These are phyloP conservation scores for Zygosaccharomyces rouxii DNA, from an alignment of 805 yeast species.

Conservation along the genomic window DNA sequence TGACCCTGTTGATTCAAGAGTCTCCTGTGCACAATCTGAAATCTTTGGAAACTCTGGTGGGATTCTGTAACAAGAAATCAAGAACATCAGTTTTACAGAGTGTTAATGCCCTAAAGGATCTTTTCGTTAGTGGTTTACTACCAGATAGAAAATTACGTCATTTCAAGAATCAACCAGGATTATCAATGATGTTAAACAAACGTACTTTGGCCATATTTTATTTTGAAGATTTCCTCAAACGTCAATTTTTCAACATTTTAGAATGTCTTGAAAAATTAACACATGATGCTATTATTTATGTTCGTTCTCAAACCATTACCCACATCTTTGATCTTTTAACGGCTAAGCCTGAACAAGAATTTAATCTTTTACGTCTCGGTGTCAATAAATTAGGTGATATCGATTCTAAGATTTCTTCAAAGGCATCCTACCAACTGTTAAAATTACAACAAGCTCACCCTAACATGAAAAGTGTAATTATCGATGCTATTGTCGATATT, in stretches of 20 bases:
- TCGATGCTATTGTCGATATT: constrained; percentile 75
- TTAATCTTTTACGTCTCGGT: constrained; percentile 78
- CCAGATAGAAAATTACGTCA: constrained; percentile 78
- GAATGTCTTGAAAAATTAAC: constrained; percentile 71
- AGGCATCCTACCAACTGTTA: constrained; percentile 74
- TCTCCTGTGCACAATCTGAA: constrained; percentile 87
- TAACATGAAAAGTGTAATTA: constrained; percentile 82
- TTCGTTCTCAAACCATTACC: constrained; percentile 68
- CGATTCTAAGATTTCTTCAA: constrained; percentile 85
- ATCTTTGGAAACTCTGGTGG: constrained; percentile 72
- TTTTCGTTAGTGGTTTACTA: constrained; percentile 74
- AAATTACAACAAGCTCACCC: constrained; percentile 89
- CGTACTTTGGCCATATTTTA: constrained; percentile 67
- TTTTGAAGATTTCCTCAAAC: constrained; percentile 86
- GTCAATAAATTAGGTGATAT: constrained; percentile 92
- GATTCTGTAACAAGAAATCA: constrained; percentile 83
- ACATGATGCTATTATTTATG: constrained; percentile 90
- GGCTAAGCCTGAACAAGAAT: constrained; percentile 95
- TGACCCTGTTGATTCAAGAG: constrained; percentile 88
- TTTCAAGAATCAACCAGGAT: constrained; percentile 70
- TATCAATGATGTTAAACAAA: constrained; percentile 43
- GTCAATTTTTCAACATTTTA: constrained; percentile 66
- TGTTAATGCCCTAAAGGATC: constrained; percentile 83
- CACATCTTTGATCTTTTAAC: constrained; percentile 77
- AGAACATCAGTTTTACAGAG: constrained; percentile 92